Base-by-base conservation (phyloP, 2,329 filamentous ascomycete genomes). In the Hortaea werneckii region DNA sequence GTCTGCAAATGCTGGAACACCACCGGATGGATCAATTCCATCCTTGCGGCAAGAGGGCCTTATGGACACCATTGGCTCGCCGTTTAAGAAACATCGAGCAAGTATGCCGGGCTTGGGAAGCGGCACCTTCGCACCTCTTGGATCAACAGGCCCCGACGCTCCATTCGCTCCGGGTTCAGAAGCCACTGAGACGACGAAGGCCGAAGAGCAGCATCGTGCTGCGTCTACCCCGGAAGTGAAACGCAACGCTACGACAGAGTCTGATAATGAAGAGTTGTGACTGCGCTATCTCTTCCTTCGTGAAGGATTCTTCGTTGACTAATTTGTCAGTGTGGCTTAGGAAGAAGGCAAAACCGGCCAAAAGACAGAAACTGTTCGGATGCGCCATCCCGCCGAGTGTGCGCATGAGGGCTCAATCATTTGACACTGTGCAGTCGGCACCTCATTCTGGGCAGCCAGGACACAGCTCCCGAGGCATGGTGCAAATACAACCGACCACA, bases 81-180 rank as follows among this genome's bases (percentile, higher is more conserved):
- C 85, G 1, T 74, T 86, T 56, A 88, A 88, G 73, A 87, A 82
- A 60, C 82, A 85, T 47, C 74, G 85, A 32, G 77, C 82, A 1
- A 85, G 80, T 55, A 57, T 79, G 26, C 70, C 64, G 53, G 53
- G 63, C 49, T 35, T 61, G 58, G 30, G 53, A 60, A 53, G 58
- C 56, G 42, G 43, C 28, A 47, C 50, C 34, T 48, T 55, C 20
- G 49, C 44, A 10, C 47, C 45, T 5, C 41, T 53, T 2, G 53
- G 48, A 32, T 50, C 55, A 11, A 50, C 54, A 37, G 46, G 49
- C 2, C 50, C 51, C 40, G 55, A 54, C 32, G 45, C 47, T 29
- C 27, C 47, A 47, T 37, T 46, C 34, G 41, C 53, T 28, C 45
- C 53, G 6, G 40, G 47, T 10, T 54, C 52, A 9, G 51, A 49